Evolutionary conservation across 805 yeast species (phyloP), one percentile per base, ranked within the genome.

Genomic region (Candida khao-thaluensis): DNA sequence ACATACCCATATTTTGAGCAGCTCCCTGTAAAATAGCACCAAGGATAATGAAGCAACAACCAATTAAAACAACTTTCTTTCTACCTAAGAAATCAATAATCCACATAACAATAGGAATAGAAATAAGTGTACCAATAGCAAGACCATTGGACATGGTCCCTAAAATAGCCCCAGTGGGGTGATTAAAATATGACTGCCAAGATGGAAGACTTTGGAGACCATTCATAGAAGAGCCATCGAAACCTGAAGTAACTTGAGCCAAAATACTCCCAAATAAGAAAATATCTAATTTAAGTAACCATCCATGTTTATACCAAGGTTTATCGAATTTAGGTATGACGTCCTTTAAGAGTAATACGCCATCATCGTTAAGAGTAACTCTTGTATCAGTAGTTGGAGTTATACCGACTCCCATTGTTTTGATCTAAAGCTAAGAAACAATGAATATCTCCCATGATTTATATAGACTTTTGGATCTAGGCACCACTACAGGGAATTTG

Each of bases 221-320:
- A 44, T 74, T 74, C 49, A 74, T 53, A 62, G 74, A 57, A 10
- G 71, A 65, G 41, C 71, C 73, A 51, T 71, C 75, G 43, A 60
- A 71, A 6, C 40, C 40, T 6, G 27, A 20, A 12, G 30, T 17
- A 7, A 33, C 37, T 18, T 33, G 42, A 5, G 45, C 45, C 14
- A 47, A 35, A n/a, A 47, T 26, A 12, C 35, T 18, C 5, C 44
- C 43, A 8, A 41, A 20, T 9, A 47, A 34, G 21, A 30, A 38
- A 11, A 47, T 12, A 26, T 47, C 40, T 20, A 47, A 39, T 12
- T 30, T 33, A 7, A 45, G 14, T 16, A 45, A 37, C 20, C 34
- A 36, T 4, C 43, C 29, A 38, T 45, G 38, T 12, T 24, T 29
- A 31, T 17, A 42, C 47, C 49, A 33, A 4, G 34, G 26, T 22